Base-by-base conservation (phyloP, 2,329 filamentous ascomycete species). In the Mycosphaerella sp. region DNA sequence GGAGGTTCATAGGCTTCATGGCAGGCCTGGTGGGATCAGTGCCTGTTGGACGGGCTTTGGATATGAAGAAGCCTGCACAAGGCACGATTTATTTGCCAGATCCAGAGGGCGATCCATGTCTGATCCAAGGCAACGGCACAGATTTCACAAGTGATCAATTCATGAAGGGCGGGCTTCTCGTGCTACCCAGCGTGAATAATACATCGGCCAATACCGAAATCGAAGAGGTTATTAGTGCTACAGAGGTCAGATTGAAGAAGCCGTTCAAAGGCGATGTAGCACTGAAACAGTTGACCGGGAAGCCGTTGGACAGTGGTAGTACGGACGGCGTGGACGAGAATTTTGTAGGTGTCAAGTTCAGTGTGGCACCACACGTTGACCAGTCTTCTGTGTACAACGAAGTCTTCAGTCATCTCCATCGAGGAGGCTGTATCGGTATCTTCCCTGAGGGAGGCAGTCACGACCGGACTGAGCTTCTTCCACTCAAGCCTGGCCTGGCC, bases 401-500 rank as follows among this genome's bases (percentile, higher is more conserved):
- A 17, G 92, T 98, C 12, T 96, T 96, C 71, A 81, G 85, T 60
- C 83, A 89, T 31, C 79, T 98, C 34, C 84, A 85, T 61, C 80
- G 81, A 39, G 90, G 89, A 45, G 92, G 91, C 14, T 95, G 90
- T 68, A 87, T 97, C 51, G 93, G 92, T 59, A 96, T 98, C 67
- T 98, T 97, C 71, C 92, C 92, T 2, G 92, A 98, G 73, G 92
- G 92, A 62, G 92, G 92, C 66, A 96, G 91, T 69, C 92, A 97
- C 72, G 92, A 97, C 70, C 85, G 92, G 58, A 90, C 92, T 0
- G 89, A 95, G 68, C 78, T 97, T 44, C 78, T 97, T 41, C 92
- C 93, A 21, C 77, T 97, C 59, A 97, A 97, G 79, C 92, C 93
- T 64, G 92, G 92, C 70, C 89, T 98, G 56, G 93, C 93, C 55